These are phyloP conservation scores for Monosporozyma solicola DNA, from an alignment of 805 yeast species.

Conservation along the genomic window DNA sequence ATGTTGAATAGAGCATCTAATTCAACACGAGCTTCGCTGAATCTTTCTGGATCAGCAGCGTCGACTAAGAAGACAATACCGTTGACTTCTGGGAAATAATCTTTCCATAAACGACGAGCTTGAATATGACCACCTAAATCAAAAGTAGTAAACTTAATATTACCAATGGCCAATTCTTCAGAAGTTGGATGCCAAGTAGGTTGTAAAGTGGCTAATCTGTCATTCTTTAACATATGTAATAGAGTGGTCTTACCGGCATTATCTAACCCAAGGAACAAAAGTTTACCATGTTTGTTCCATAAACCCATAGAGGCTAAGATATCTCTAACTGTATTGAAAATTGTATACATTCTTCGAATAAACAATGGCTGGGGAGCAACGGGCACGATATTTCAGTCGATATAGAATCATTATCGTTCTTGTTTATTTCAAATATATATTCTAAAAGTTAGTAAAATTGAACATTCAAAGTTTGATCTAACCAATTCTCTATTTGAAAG, in stretches of 20 bases:
- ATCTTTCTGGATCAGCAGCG: constrained; percentile 93
- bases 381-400: not conserved
- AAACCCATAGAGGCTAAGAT: constrained; percentile 70
- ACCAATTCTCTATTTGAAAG: not conserved
- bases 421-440: not conserved
- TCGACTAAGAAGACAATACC: constrained; percentile 96
- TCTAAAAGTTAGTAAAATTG: not conserved
- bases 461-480: not conserved
- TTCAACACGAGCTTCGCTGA: constrained; percentile 90
- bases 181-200: constrained; percentile 99
- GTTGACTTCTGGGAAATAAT: constrained; percentile 97
- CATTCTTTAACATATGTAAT: constrained; percentile 82
- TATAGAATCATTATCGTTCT: not conserved
- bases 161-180: constrained; percentile 94
- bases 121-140: constrained; percentile 98
- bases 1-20: constrained; percentile 87
- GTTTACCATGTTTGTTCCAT: constrained; percentile 93
- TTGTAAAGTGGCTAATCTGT: constrained; percentile 93
- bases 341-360: not conserved
- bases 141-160: constrained; percentile 93
- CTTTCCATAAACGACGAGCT: constrained; percentile 99
- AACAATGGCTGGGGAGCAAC: not conserved
- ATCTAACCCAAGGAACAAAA: constrained; percentile 91
- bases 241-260: constrained; percentile 96
- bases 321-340: constrained; percentile 46